Evolutionary conservation across 2,329 filamentous ascomycete genomes (phyloP).

Genomic region (Pseudonectria foliicola): DNA sequence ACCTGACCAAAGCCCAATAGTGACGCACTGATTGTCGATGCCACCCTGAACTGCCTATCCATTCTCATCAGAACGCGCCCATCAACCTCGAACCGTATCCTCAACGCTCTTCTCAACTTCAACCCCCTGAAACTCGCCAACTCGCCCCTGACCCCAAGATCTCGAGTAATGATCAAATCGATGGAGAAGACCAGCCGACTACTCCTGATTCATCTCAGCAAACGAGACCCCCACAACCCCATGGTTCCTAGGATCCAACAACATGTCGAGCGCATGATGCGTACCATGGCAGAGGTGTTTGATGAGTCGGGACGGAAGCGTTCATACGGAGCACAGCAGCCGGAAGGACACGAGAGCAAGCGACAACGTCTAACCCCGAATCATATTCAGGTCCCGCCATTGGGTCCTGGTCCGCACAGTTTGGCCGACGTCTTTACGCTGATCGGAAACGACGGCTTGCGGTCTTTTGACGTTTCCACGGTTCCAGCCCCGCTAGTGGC

Average conservation of each 20-base stretch:
- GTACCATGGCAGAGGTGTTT: conserved; percentile 68
- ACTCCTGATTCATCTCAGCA: conserved; percentile 74
- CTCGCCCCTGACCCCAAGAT: conserved; percentile 68
- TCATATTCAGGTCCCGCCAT: conserved; percentile 54
- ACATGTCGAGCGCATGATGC: conserved; percentile 75
- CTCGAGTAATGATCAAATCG: conserved; percentile 77
- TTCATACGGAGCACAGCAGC: conserved; percentile 60
- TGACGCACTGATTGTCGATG: conserved; percentile 82
- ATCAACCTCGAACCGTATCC: conserved; percentile 73
- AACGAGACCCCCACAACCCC: conserved; percentile 77
- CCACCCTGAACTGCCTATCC: conserved; percentile 82
- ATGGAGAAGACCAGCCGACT: conserved; percentile 91
- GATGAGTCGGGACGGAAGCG: conserved; percentile 77
- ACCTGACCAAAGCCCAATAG: conserved; percentile 35
- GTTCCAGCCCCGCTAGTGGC: conserved; percentile 70
- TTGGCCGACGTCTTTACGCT: conserved; percentile 82
- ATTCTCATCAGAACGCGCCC: conserved; percentile 77
- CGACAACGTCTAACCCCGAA: conserved; percentile 57
- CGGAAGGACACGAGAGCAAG: conserved; percentile 73
- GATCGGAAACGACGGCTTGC: conserved; percentile 63
- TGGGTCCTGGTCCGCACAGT: conserved; percentile 69
- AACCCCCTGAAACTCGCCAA: conserved; percentile 80
- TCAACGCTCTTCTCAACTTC: conserved; percentile 81
- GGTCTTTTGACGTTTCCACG: conserved; percentile 74
- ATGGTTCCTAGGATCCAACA: conserved; percentile 74